phyloP scores from a whole-genome alignment of 2,329 filamentous ascomycete species.

The Trichoderma brevicompactum region DNA sequence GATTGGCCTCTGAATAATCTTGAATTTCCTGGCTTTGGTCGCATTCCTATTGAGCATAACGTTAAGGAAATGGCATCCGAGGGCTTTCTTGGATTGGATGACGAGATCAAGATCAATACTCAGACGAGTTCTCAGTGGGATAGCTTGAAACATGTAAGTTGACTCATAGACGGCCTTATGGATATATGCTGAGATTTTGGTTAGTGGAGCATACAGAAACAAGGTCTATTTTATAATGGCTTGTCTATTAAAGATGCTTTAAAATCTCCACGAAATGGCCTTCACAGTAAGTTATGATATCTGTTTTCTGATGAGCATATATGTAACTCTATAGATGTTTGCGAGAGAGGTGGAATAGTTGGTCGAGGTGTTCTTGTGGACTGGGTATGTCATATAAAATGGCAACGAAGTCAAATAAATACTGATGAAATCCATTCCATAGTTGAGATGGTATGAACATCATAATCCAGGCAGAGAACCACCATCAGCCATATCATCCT shows the following conservation, averaged over 20 bases:
- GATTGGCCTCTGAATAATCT: slow-evolving; percentile 13
- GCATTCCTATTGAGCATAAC: slow-evolving; percentile 7
- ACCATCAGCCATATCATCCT: neutral
- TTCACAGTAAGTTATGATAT: neutral
- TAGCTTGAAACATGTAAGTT: slow-evolving; percentile 7
- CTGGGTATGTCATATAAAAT: neutral
- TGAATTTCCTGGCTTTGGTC: slow-evolving; percentile 9
- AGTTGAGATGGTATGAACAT: slow-evolving; percentile 3
- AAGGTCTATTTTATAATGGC: slow-evolving; percentile 1
- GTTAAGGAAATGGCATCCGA: neutral
- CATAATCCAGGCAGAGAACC: slow-evolving; percentile 2
- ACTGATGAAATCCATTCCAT: neutral
- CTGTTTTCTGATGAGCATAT: neutral
- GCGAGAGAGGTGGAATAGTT: slow-evolving; percentile 1
- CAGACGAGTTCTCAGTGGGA: slow-evolving; percentile 19
- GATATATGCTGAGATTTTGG: neutral
- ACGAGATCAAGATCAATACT: slow-evolving; percentile 13
- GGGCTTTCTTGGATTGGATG: slow-evolving; percentile 2
- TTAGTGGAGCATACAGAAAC: neutral
- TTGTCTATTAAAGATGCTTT: neutral
- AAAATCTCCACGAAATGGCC: neutral
- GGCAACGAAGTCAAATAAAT: neutral
- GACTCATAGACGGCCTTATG: neutral
- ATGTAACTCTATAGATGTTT: neutral
- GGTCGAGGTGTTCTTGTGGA: neutral